These are phyloP conservation scores for Starmerella bombicola DNA, from an alignment of 805 yeast species.

Conservation along the genomic window DNA sequence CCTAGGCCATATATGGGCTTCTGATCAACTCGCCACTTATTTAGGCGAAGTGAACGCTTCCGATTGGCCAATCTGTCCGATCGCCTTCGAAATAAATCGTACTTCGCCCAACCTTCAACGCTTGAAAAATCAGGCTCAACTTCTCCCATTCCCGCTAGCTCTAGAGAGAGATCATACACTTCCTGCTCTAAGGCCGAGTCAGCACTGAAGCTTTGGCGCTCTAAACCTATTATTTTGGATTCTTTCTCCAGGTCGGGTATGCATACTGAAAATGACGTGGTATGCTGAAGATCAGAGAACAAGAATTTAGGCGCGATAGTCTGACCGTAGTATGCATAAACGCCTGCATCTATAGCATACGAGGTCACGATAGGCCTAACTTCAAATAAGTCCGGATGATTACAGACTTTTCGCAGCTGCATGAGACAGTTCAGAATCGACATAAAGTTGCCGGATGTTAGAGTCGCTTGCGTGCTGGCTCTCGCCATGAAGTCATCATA, in stretches of 20 bases:
- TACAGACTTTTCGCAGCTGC: constrained; percentile 94
- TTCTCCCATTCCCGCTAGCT: constrained; percentile 10
- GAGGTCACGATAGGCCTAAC: constrained; percentile 91
- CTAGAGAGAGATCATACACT: constrained; percentile 8
- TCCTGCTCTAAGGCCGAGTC: constrained; percentile 5
- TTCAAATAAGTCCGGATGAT: constrained; percentile 92
- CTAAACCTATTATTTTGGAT: constrained; percentile 11
- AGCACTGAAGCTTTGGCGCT: constrained; percentile 7
- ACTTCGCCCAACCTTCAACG: constrained; percentile 45
- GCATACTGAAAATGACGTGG: constrained; percentile 49
- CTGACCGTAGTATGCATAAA: constrained; percentile 36
- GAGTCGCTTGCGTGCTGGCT: constrained; percentile 86
- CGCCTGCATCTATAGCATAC: constrained; percentile 58
- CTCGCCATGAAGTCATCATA: constrained; percentile 97
- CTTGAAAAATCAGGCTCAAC: constrained; percentile 25
- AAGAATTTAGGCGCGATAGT: constrained; percentile 11
- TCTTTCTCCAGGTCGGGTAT: constrained; percentile 38
- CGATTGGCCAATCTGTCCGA: constrained; percentile 37
- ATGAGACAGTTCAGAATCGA: constrained; percentile 92
- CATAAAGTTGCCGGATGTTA: constrained; percentile 86
- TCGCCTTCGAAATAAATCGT: constrained; percentile 42
- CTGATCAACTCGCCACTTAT: constrained; percentile 50
- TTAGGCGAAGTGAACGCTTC: constrained; percentile 51
- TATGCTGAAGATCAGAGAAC: background rate
- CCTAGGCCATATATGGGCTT: constrained; percentile 59